Conservation (phyloP, 768 basidiomycete species). For the Agaricus subrufescens region DNA sequence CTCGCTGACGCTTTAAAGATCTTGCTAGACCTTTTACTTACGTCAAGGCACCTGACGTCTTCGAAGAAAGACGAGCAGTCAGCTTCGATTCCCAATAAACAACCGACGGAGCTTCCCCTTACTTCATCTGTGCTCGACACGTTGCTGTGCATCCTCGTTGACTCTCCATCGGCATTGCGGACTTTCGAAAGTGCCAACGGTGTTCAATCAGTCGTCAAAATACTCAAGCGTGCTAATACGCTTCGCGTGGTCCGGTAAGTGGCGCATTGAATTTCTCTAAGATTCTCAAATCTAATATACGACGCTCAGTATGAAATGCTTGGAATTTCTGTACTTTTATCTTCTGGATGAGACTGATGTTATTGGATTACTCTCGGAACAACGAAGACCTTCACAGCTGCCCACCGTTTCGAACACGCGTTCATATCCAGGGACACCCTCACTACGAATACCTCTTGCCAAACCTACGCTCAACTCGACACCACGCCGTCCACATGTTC, state of each 20-base stretch:
- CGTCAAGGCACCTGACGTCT: conserved; percentile 57
- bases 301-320: conserved; percentile 82
- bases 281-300: not conserved
- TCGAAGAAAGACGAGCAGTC: conserved; percentile 22
- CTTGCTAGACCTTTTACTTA: conserved; percentile 64
- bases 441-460: conserved; percentile 27
- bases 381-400: conserved; percentile 16
- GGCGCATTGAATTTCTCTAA: not conserved
- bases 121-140: conserved; percentile 79
- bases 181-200: conserved; percentile 76
- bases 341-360: conserved; percentile 69
- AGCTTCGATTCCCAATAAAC: conserved; percentile 15
- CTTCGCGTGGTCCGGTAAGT: conserved; percentile 83
- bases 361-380: conserved; percentile 2
- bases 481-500: conserved; percentile 33
- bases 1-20: conserved; percentile 37
- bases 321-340: conserved; percentile 95
- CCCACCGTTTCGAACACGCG: conserved; percentile 21
- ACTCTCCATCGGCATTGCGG: conserved; percentile 70
- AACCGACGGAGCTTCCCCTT: conserved; percentile 36
- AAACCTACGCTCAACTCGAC: conserved; percentile 33
- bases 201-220: conserved; percentile 78
- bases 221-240: conserved; percentile 80
- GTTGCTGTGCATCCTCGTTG: conserved; percentile 84
- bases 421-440: conserved; percentile 9